Evolutionary conservation across 441 rosid species (phyloP), one percentile per base, ranked within the genome.

Genomic region (Gossypium trilobum): DNA sequence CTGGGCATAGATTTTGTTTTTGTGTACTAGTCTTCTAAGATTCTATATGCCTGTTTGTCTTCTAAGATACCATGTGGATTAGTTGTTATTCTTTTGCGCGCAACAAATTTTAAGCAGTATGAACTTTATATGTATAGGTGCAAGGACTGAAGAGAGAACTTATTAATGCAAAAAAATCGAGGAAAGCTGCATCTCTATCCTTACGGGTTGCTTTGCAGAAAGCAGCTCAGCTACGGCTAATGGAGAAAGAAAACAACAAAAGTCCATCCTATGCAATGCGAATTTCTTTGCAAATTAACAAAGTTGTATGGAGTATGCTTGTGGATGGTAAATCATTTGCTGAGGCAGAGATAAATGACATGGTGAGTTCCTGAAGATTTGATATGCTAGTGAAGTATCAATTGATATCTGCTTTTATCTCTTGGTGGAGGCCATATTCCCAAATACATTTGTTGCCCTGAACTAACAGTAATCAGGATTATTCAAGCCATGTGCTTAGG

Each of bases 241-340:
- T 80, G 91, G 98, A 91, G 82, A 95, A 95, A 85, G 97, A 95
- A 83, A 93, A 93, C 81, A 95, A 88, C 86, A 95, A 92, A 82
- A 88, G 97, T 70, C 98, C 99, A 50, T 92, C 99, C 54, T 92
- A 85, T 79, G 99, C 99, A 39, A 95, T 95, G 99, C 97, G 96
- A 22, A 87, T 92, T 77, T 91, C 97, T 25, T 79, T 95, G 80
- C 89, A 92, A 80, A 92, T 92, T 75, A 80, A 78, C 74, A 91
- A 92, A 86, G 95, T 95, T 60, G 90, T 91, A 23, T 95, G 99
- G 99, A 84, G 88, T 82, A 95, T 95, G 99, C 88, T 95, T 78
- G 76, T 89, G 75, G 99, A 95, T 84, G 97, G 98, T 60, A 95
- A 95, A 90, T 77, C 98, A 73, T 91, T 95, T 81, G 93, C 99